A percentile compares a stretch with the other conserved stretches of the same genome.
Evolutionary conservation across 768 basidiomycete genomes (phyloP).

Genomic region (Phlebiopsis flavidoalba): DNA sequence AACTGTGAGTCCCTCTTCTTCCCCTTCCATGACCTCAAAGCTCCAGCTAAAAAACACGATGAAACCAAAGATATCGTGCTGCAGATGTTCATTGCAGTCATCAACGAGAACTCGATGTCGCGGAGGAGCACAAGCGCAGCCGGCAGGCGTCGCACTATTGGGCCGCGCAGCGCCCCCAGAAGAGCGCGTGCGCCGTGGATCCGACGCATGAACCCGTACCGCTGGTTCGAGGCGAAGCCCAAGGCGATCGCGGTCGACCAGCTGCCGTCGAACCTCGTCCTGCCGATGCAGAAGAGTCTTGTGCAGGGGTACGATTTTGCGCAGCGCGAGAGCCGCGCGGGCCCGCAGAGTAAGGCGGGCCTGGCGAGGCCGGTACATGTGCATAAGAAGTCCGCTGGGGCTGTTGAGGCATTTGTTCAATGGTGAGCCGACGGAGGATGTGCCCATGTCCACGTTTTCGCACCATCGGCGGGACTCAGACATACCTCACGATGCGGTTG

Average conservation of each 20-base stretch:
- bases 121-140: constrained; percentile 83
- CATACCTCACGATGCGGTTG: constrained; percentile 25
- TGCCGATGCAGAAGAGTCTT: constrained; percentile 76
- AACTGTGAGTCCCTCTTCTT: constrained; percentile 59
- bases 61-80: constrained; percentile 76
- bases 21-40: no score
- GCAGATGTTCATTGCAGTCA: constrained; percentile 96
- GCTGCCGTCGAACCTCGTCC: constrained; percentile 64
- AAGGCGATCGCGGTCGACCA: constrained; percentile 67
- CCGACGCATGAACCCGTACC: constrained; percentile 78
- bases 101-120: constrained; percentile 91
- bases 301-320: constrained; percentile 50
- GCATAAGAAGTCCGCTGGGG: constrained; percentile 51
- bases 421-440: constrained; percentile 45
- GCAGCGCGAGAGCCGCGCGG: constrained; percentile 27
- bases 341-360: background rate
- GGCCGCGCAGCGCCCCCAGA: constrained; percentile 48
- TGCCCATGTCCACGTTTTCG: constrained; percentile 58
- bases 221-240: constrained; percentile 72
- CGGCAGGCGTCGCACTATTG: constrained; percentile 73
- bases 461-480: constrained; percentile 28
- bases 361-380: constrained; percentile 40
- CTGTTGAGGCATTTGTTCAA: constrained; percentile 63
- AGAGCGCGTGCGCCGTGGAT: constrained; percentile 56
- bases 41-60: no score